phyloP scores from a whole-genome alignment of 225 moss, liverwort and hornwort species.

The Marchantia polymorpha region DNA sequence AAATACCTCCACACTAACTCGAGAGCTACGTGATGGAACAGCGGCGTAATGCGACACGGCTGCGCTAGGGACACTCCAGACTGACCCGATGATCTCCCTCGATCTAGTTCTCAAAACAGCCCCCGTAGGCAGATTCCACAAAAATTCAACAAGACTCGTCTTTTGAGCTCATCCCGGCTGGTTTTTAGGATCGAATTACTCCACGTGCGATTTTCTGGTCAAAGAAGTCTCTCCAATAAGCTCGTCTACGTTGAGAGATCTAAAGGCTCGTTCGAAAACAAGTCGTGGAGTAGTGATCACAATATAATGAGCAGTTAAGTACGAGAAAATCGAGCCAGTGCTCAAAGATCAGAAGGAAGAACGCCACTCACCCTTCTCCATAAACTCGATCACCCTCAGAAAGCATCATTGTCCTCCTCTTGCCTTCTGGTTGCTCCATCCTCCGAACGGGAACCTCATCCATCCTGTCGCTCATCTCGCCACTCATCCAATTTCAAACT shows the following conservation, averaged over 20 bases:
- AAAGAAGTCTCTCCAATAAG: background rate
- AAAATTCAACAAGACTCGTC: background rate
- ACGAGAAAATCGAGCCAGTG: background rate
- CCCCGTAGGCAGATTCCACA: background rate
- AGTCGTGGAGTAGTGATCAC: background rate
- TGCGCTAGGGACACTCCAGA: background rate
- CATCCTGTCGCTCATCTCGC: background rate
- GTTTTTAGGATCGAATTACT: background rate
- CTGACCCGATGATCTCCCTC: background rate
- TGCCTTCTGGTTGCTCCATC: slow-evolving; percentile 9
- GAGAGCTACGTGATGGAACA: background rate
- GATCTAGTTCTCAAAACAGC: background rate
- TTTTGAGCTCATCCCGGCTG: no score
- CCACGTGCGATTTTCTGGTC: background rate
- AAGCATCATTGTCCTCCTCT: slow-evolving; percentile 33
- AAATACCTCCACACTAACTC: background rate
- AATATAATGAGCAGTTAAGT: background rate
- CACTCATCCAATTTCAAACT: background rate
- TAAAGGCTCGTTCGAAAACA: background rate
- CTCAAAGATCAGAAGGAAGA: background rate
- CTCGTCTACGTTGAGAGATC: background rate
- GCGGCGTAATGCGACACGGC: background rate
- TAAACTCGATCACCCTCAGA: slow-evolving; percentile 29
- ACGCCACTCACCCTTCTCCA: slow-evolving; percentile 29
- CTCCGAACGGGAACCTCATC: background rate